phyloP scores from a whole-genome alignment of 2,329 filamentous ascomycete species.

The Onygenales sp. region DNA sequence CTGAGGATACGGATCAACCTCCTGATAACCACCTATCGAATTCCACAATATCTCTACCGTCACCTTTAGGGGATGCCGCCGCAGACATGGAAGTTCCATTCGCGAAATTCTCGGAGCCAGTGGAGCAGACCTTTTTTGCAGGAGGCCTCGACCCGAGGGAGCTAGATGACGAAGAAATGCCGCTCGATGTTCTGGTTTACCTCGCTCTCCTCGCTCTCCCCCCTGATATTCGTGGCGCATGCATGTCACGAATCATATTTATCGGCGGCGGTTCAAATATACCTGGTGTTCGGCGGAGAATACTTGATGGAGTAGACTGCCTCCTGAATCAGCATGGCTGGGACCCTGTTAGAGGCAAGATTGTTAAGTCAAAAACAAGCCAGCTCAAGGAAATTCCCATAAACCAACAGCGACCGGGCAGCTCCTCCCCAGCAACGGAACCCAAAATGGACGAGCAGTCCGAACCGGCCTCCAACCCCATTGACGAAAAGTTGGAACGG shows the following conservation, averaged over 20 bases:
- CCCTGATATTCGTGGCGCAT: conserved; percentile 70
- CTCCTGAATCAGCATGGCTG: conserved; percentile 64
- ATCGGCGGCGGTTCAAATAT: conserved; percentile 72
- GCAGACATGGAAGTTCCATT: conserved; percentile 55
- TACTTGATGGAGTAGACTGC: conserved; percentile 63
- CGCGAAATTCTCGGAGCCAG: conserved; percentile 60
- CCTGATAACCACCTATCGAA: conserved; percentile 31
- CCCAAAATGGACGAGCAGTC: conserved; percentile 11
- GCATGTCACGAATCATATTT: conserved; percentile 83
- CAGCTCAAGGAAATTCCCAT: conserved; percentile 31
- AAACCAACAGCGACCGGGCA: conserved; percentile 15
- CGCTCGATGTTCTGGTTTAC: conserved; percentile 69
- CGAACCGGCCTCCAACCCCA: conserved; percentile 39
- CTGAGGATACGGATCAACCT: conserved; percentile 4
- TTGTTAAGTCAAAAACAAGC: conserved; percentile 39
- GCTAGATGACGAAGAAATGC: conserved; percentile 79
- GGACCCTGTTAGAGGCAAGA: conserved; percentile 65
- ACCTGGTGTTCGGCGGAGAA: conserved; percentile 66
- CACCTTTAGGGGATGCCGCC: conserved; percentile 31
- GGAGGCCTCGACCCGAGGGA: conserved; percentile 42
- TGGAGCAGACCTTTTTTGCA: conserved; percentile 66
- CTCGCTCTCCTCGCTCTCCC: conserved; percentile 64
- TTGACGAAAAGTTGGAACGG: conserved; percentile 29
- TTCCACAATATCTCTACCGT: conserved; percentile 31
- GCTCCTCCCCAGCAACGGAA: conserved; percentile 11